Conservation (phyloP, 2,329 filamentous ascomycete species). For the Colletotrichum lentis region DNA sequence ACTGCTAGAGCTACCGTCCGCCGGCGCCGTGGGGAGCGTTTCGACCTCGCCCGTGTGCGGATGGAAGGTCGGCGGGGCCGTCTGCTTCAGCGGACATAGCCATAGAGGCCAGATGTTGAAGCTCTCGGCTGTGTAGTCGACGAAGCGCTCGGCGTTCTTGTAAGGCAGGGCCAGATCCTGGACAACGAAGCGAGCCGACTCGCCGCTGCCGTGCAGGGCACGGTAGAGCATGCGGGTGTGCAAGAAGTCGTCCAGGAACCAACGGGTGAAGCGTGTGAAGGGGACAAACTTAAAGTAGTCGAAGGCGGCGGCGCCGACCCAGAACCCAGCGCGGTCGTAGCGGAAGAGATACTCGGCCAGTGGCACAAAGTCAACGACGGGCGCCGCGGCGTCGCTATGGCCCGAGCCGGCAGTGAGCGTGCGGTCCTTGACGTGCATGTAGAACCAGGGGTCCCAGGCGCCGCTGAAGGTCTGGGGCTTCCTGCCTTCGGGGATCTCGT, state of each 20-base stretch:
- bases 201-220: constrained; percentile 72
- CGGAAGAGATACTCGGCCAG: constrained; percentile 78
- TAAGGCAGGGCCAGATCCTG: constrained; percentile 72
- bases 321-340: constrained; percentile 79
- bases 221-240: constrained; percentile 79
- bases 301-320: constrained; percentile 73
- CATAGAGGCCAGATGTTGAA: constrained; percentile 68
- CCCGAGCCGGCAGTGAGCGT: constrained; percentile 44
- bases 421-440: constrained; percentile 69
- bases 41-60: constrained; percentile 56
- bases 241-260: constrained; percentile 75
- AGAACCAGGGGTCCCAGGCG: constrained; percentile 77
- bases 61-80: constrained; percentile 62
- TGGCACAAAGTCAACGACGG: constrained; percentile 65
- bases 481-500: constrained; percentile 57
- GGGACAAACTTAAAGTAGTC: constrained; percentile 71
- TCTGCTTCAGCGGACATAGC: constrained; percentile 64
- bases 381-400: constrained; percentile 40
- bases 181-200: constrained; percentile 71
- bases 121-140: constrained; percentile 61
- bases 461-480: constrained; percentile 64
- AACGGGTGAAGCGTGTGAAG: constrained; percentile 71
- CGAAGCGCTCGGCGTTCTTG: constrained; percentile 58
- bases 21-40: constrained; percentile 30
- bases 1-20: background rate